Evolutionary conservation across 1,139 yeast genomes (phyloP).

Genomic region (Diutina pseudorugosa): DNA sequence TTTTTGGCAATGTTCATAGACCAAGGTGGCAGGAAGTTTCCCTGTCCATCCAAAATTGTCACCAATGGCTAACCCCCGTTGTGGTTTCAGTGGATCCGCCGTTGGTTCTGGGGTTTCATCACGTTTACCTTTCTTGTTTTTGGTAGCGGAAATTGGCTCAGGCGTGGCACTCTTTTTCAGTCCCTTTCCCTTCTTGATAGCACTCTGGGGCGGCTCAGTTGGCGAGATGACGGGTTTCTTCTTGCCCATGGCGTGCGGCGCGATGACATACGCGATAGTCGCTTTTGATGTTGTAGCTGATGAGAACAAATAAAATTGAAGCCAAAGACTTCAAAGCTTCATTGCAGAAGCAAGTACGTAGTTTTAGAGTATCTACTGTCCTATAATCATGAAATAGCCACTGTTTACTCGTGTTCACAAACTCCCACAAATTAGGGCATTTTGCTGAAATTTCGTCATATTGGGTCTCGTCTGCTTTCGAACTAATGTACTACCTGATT

Average conservation of each 20-base stretch:
- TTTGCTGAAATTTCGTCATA: no score
- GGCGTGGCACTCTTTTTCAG: neutral
- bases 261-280: neutral
- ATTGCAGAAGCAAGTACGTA: no score
- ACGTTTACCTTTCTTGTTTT: neutral
- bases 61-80: conserved; percentile 31
- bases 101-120: neutral
- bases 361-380: no score
- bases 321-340: no score
- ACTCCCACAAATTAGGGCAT: no score
- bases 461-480: no score
- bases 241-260: neutral
- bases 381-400: no score
- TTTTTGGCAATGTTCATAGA: conserved; percentile 83
- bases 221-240: neutral
- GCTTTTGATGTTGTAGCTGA: neutral
- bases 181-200: neutral
- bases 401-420: no score
- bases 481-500: no score
- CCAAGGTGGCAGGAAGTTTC: conserved; percentile 73
- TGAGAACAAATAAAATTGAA: neutral
- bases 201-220: neutral
- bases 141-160: neutral
- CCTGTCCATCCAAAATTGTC: conserved; percentile 78
- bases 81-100: conserved; percentile 16